These are phyloP conservation scores for Desmodesmus armatus DNA, from an alignment of 139 green algal species.

Conservation along the genomic window DNA sequence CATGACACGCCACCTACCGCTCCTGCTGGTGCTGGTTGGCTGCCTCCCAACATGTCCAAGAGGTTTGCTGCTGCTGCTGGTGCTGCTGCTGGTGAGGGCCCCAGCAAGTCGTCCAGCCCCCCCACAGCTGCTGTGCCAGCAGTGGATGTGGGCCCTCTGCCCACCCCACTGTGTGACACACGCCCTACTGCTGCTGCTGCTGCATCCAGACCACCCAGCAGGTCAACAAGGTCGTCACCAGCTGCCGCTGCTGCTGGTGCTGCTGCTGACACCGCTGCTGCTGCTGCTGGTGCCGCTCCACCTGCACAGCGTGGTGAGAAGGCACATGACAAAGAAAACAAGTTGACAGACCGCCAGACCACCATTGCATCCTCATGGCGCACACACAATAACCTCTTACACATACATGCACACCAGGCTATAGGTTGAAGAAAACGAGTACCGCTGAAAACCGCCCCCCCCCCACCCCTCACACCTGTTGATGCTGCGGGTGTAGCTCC, in stretches of 20 bases:
- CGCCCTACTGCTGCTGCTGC: constrained; percentile 13
- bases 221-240: constrained; percentile 47
- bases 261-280: constrained; percentile 21
- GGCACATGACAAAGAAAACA: too few species aligned
- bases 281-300: not conserved
- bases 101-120: constrained; percentile 53
- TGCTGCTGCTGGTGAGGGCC: constrained; percentile 20
- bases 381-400: too few species aligned
- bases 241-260: constrained; percentile 19
- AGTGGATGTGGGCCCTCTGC: too few species aligned
- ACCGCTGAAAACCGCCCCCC: too few species aligned
- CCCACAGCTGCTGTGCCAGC: constrained; percentile 10
- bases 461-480: too few species aligned
- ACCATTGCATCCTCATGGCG: too few species aligned
- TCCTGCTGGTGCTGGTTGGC: constrained; percentile 4
- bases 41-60: constrained; percentile 43
- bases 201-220: constrained; percentile 55
- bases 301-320: constrained; percentile 31
- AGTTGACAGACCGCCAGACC: too few species aligned
- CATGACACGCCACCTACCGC: not conserved
- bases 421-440: too few species aligned
- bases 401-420: too few species aligned
- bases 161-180: constrained; percentile 25
- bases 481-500: constrained; percentile 35
- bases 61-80: constrained; percentile 41